Evolutionary conservation across 2,329 filamentous ascomycete genomes (phyloP).

Genomic region (Pseudogymnoascus sp.): DNA sequence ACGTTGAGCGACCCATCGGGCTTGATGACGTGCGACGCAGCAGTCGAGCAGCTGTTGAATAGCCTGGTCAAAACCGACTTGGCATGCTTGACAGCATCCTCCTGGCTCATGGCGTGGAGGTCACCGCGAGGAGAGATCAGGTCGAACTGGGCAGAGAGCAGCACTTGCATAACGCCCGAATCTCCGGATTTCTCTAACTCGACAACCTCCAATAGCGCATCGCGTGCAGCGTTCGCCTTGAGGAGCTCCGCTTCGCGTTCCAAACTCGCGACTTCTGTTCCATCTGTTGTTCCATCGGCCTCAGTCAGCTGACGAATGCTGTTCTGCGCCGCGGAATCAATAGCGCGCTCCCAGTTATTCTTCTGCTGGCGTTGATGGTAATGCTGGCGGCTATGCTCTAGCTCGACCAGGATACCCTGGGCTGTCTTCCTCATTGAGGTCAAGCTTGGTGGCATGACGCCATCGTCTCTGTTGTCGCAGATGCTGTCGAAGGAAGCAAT

Average conservation of each 20-base stretch:
- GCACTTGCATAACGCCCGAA: conserved; percentile 68
- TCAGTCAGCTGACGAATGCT: conserved; percentile 72
- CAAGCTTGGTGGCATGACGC: conserved; percentile 61
- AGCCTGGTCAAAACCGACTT: conserved; percentile 71
- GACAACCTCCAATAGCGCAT: conserved; percentile 67
- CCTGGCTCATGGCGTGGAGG: conserved; percentile 74
- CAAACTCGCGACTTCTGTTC: conserved; percentile 63
- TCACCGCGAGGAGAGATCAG: conserved; percentile 77
- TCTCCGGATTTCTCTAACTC: conserved; percentile 82
- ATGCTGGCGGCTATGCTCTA: conserved; percentile 86
- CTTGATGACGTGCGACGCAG: conserved; percentile 79
- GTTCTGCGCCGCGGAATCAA: conserved; percentile 84
- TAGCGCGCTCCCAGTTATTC: conserved; percentile 76
- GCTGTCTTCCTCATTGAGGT: conserved; percentile 78
- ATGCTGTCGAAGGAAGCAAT: conserved; percentile 83
- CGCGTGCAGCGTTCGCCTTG: conserved; percentile 74
- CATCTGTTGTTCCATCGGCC: conserved; percentile 59
- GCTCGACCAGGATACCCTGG: conserved; percentile 77
- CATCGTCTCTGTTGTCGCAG: conserved; percentile 62
- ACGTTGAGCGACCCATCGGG: conserved; percentile 65
- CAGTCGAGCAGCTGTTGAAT: conserved; percentile 66
- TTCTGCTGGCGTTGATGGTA: conserved; percentile 78
- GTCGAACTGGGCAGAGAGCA: conserved; percentile 88
- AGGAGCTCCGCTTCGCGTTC: conserved; percentile 79
- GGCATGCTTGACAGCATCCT: conserved; percentile 74